Conservation (phyloP, 352 stramenopile genomes). For the Pythium periplocum region DNA sequence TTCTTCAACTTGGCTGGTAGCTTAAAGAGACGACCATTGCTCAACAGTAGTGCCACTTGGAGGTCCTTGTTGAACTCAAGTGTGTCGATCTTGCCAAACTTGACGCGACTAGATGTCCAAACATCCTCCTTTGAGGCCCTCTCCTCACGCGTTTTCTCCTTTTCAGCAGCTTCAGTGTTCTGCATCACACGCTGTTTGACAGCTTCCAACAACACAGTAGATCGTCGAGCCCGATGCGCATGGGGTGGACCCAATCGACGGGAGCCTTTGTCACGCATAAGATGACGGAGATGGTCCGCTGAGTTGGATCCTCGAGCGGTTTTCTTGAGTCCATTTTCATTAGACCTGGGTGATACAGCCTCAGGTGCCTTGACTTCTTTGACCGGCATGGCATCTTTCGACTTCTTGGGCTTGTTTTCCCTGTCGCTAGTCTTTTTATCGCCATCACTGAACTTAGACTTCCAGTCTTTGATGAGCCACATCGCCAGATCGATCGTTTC, state of each 20-base stretch:
- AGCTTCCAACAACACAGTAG: constrained; percentile 17
- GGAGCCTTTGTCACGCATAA: constrained; percentile 39
- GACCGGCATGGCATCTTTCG: constrained; percentile 6
- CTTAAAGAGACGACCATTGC: neutral
- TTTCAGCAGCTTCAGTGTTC: constrained; percentile 6
- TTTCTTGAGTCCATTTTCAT: neutral
- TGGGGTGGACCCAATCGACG: neutral
- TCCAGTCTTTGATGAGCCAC: constrained; percentile 62
- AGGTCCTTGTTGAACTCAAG: constrained; percentile 22
- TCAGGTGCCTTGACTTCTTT: constrained; percentile 1
- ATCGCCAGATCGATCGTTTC: constrained; percentile 34
- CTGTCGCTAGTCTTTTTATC: constrained; percentile 10
- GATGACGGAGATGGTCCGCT: constrained; percentile 40
- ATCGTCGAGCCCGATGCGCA: neutral
- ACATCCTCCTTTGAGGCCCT: neutral
- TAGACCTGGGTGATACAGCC: neutral
- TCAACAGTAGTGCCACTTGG: constrained; percentile 17
- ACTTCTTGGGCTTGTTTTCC: neutral
- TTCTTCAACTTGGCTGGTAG: neutral
- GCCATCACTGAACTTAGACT: constrained; percentile 18
- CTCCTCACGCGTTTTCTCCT: neutral
- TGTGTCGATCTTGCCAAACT: constrained; percentile 14
- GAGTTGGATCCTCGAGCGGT: constrained; percentile 43
- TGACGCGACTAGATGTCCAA: constrained; percentile 16
- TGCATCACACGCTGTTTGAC: constrained; percentile 10